Percentiles rank a stretch among this genome's conserved stretches.
Evolutionary conservation across 2,329 filamentous ascomycete species (phyloP).

Genomic region (Pezicula rhizophila): DNA sequence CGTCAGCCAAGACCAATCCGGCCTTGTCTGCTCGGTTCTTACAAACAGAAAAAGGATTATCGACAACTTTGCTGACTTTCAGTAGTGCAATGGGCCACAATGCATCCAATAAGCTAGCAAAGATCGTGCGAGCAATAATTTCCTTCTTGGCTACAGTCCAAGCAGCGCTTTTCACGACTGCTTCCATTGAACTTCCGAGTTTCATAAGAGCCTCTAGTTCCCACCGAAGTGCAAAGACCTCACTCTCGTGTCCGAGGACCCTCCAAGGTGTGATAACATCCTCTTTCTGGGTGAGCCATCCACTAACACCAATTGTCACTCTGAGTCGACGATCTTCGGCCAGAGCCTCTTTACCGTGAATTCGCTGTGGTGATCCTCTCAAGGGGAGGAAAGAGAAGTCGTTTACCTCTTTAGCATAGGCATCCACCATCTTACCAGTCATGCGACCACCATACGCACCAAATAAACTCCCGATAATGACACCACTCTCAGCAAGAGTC

Average conservation of each 20-base stretch:
- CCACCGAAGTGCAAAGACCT: constrained; percentile 80
- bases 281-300: constrained; percentile 69
- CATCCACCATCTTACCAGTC: constrained; percentile 79
- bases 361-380: constrained; percentile 39
- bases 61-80: constrained; percentile 61
- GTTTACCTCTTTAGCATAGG: constrained; percentile 78
- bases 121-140: constrained; percentile 55
- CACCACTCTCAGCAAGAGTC: constrained; percentile 69
- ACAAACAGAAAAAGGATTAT: constrained; percentile 77
- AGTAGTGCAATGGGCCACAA: constrained; percentile 65
- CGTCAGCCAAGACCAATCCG: constrained; percentile 73
- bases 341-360: constrained; percentile 42
- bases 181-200: constrained; percentile 71
- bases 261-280: constrained; percentile 76
- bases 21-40: constrained; percentile 75
- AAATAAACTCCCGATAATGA: constrained; percentile 79
- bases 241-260: constrained; percentile 63
- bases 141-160: constrained; percentile 68
- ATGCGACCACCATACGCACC: constrained; percentile 85
- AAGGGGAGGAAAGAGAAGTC: constrained; percentile 85
- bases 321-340: constrained; percentile 63
- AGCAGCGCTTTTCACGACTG: constrained; percentile 72
- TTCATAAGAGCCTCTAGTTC: constrained; percentile 73
- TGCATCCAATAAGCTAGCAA: constrained; percentile 61
- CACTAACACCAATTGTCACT: constrained; percentile 76